Evolutionary conservation across 2,329 filamentous ascomycete genomes (phyloP).

Genomic region (Berkeleyomyces basicola): DNA sequence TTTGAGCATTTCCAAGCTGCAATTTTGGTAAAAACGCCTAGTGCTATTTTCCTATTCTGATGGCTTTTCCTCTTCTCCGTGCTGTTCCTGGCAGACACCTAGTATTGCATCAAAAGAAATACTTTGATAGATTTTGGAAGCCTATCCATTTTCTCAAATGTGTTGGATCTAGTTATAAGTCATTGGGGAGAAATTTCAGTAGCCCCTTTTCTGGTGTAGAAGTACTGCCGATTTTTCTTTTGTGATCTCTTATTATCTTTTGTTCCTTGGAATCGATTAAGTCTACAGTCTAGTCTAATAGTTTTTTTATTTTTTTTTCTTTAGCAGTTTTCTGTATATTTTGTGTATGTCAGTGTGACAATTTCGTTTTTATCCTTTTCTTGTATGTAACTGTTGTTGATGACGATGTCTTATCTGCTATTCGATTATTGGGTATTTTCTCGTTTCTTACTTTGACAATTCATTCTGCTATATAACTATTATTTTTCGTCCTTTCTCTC

Average conservation of each 20-base stretch:
- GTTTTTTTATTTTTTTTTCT: too few relatives aligned
- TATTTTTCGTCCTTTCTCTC: too few relatives aligned
- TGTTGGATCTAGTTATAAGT: not conserved
- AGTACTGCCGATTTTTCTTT: not conserved
- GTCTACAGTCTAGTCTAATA: not conserved
- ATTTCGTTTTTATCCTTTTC: too few relatives aligned
- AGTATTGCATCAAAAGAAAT: not conserved
- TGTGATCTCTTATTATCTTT: not conserved
- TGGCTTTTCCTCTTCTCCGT: not conserved
- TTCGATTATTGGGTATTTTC: not conserved
- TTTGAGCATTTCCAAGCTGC: too few relatives aligned
- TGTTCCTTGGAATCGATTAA: not conserved
- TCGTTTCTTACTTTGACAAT: not conserved
- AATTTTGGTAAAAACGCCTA: too few relatives aligned
- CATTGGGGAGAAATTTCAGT: not conserved
- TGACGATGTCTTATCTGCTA: not conserved
- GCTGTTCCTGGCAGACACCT: not conserved
- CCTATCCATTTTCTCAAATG: too few relatives aligned
- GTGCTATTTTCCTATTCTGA: not conserved
- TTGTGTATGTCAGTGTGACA: too few relatives aligned
- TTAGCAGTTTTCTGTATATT: too few relatives aligned
- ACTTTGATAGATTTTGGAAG: too few relatives aligned
- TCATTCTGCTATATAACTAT: not conserved
- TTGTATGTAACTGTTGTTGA: too few relatives aligned
- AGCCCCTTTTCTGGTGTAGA: not conserved